Conservation (phyloP, 352 stramenopile genomes). For the Saprolegnia diclina region DNA sequence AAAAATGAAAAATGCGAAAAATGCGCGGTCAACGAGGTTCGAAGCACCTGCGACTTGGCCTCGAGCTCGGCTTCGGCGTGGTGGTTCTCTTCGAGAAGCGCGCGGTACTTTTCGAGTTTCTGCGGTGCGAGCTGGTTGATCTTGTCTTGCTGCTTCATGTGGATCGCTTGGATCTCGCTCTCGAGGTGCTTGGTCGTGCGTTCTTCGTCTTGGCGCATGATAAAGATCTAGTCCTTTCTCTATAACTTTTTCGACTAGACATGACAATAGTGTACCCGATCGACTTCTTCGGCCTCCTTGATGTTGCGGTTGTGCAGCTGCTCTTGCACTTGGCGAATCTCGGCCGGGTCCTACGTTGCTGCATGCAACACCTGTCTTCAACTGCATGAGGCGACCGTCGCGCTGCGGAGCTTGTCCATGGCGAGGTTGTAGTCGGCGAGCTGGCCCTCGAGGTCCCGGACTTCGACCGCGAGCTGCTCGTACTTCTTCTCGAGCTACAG, state of each 20-base stretch:
- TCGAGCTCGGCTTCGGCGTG: constrained; percentile 74
- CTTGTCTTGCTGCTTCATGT: constrained; percentile 74
- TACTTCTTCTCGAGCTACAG: constrained; percentile 62
- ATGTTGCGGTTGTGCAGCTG: constrained; percentile 63
- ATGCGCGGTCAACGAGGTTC: too few species aligned
- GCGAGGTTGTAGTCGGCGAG: constrained; percentile 91
- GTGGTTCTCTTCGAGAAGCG: constrained; percentile 64
- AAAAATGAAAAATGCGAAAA: constrained; percentile 8
- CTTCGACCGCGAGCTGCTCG: constrained; percentile 55
- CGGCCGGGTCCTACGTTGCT: constrained; percentile 35
- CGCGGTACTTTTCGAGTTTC: constrained; percentile 76
- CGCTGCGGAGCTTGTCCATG: constrained; percentile 86
- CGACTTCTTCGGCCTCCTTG: constrained; percentile 84
- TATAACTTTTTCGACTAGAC: constrained; percentile 10
- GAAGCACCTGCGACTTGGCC: constrained; percentile 27
- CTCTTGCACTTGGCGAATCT: constrained; percentile 66
- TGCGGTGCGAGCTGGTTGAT: constrained; percentile 86
- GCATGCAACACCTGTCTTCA: background rate
- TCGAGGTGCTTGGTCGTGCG: constrained; percentile 59
- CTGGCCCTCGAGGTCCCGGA: constrained; percentile 85
- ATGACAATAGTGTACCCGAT: constrained; percentile 39
- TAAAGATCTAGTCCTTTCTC: constrained; percentile 66
- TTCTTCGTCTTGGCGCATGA: constrained; percentile 83
- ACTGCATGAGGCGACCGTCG: constrained; percentile 29
- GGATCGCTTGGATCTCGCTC: constrained; percentile 69